Evolutionary conservation across 1,139 yeast genomes (phyloP).

Genomic region (Blastobotrys raffinosifermentans): DNA sequence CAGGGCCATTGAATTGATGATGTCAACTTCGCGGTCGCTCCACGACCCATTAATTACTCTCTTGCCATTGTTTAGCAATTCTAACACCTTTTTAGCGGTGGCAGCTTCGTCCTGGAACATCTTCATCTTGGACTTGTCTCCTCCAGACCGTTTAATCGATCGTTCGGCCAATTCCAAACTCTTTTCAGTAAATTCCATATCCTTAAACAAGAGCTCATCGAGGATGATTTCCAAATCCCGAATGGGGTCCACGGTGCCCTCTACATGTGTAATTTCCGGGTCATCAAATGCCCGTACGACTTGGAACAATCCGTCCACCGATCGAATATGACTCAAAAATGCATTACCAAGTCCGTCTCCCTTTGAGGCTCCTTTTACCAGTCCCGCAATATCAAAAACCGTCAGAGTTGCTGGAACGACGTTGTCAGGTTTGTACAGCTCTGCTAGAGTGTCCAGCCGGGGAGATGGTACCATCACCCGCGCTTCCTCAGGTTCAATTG

Average conservation of each 20-base stretch:
- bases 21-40: slow-evolving; percentile 84
- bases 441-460: slow-evolving; percentile 66
- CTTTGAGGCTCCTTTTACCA: slow-evolving; percentile 89
- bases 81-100: slow-evolving; percentile 66
- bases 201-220: slow-evolving; percentile 86
- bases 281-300: slow-evolving; percentile 94
- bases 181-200: slow-evolving; percentile 84
- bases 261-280: slow-evolving; percentile 89
- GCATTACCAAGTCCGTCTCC: slow-evolving; percentile 98
- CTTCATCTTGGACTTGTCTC: slow-evolving; percentile 81
- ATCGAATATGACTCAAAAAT: slow-evolving; percentile 88
- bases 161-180: slow-evolving; percentile 82
- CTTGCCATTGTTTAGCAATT: slow-evolving; percentile 67
- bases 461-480: slow-evolving; percentile 88
- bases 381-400: slow-evolving; percentile 91
- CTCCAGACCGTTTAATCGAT: slow-evolving; percentile 38
- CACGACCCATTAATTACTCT: slow-evolving; percentile 86
- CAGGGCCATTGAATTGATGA: slow-evolving; percentile 73
- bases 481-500: slow-evolving; percentile 97
- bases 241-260: slow-evolving; percentile 87
- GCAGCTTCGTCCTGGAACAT: slow-evolving; percentile 65
- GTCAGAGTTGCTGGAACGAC: slow-evolving; percentile 87
- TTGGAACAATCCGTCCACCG: slow-evolving; percentile 94
- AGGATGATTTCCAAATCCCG: slow-evolving; percentile 85
- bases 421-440: slow-evolving; percentile 65